phyloP scores from a whole-genome alignment of 805 yeast genomes.

The Zygoascus flipseniorum region DNA sequence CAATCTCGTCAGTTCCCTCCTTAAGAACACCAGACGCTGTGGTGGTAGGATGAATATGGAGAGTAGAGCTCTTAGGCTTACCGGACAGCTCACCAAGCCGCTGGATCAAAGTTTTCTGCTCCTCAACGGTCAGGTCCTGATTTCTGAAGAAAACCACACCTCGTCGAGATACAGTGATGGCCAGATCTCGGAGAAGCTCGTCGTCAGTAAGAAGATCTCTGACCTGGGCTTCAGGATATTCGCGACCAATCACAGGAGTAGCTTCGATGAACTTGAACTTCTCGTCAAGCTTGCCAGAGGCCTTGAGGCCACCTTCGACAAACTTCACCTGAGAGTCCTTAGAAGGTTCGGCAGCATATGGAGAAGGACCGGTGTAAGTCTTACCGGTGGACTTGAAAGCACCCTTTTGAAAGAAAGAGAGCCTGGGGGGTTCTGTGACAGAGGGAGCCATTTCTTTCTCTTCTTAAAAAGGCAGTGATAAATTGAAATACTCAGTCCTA shows the following conservation, averaged over 20 bases:
- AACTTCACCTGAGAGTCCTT: constrained; percentile 3
- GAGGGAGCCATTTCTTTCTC: not conserved
- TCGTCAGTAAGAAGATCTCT: constrained; percentile 23
- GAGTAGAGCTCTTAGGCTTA: constrained; percentile 22
- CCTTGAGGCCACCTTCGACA: constrained; percentile 15
- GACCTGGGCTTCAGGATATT: constrained; percentile 22
- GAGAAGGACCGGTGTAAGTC: constrained; percentile 20
- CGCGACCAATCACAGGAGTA: constrained; percentile 28
- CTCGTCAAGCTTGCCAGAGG: constrained; percentile 21
- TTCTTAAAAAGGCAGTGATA: not conserved
- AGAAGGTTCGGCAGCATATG: constrained; percentile 16
- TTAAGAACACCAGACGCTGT: constrained; percentile 24
- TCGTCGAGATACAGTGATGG: constrained; percentile 39
- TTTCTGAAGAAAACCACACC: constrained; percentile 45
- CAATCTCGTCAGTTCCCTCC: constrained; percentile 18
- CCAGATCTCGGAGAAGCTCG: constrained; percentile 34
- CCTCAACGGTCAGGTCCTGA: constrained; percentile 28
- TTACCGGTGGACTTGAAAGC: not conserved
- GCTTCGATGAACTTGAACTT: constrained; percentile 21
- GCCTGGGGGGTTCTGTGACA: not conserved
- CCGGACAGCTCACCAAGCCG: constrained; percentile 25
- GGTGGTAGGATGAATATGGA: constrained; percentile 28
- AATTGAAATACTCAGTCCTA: not conserved
- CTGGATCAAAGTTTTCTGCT: constrained; percentile 23
- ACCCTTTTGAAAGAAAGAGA: not conserved